Evolutionary conservation across 148 eudicot species (phyloP).

Genomic region (Vaccinium macrocarpon): DNA sequence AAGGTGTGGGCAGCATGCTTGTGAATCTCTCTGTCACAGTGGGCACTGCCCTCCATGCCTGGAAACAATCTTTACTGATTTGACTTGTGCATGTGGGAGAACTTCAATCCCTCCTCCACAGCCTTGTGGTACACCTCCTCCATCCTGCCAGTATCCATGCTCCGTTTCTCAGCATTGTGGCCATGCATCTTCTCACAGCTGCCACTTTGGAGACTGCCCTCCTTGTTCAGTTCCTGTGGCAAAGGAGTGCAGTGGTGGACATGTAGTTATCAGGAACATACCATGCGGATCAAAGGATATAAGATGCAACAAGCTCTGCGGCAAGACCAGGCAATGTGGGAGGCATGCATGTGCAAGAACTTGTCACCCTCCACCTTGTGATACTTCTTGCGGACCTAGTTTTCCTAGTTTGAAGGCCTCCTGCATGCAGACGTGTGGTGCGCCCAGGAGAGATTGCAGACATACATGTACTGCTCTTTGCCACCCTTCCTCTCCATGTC

Average conservation of each 20-base stretch:
- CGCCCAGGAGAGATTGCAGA: conserved; percentile 90
- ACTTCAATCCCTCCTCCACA: conserved; percentile 87
- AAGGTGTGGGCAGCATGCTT: conserved; percentile 89
- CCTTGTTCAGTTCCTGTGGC: conserved; percentile 86
- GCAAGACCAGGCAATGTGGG: conserved; percentile 86
- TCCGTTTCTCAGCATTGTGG: conserved; percentile 92
- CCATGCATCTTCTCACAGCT: conserved; percentile 84
- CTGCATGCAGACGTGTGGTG: conserved; percentile 90
- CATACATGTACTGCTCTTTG: conserved; percentile 80
- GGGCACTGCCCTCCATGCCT: conserved; percentile 98
- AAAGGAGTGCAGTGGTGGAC: conserved; percentile 96
- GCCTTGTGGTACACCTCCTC: conserved; percentile 91
- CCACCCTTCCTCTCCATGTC: conserved; percentile 74
- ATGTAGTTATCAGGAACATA: conserved; percentile 78
- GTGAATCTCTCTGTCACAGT: conserved; percentile 79
- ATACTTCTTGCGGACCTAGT: conserved; percentile 46
- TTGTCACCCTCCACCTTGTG: conserved; percentile 80
- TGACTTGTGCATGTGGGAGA: conserved; percentile 89
- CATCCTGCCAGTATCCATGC: conserved; percentile 80
- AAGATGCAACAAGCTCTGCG: conserved; percentile 79
- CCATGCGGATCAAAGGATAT: conserved; percentile 98
- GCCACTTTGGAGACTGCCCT: conserved; percentile 94
- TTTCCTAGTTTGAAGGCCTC: conserved; percentile 40
- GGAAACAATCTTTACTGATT: conserved; percentile 82
- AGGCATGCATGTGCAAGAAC: conserved; percentile 86